These are phyloP conservation scores for Aphanomyces euteiches DNA, from an alignment of 352 stramenopile species.

Conservation along the genomic window DNA sequence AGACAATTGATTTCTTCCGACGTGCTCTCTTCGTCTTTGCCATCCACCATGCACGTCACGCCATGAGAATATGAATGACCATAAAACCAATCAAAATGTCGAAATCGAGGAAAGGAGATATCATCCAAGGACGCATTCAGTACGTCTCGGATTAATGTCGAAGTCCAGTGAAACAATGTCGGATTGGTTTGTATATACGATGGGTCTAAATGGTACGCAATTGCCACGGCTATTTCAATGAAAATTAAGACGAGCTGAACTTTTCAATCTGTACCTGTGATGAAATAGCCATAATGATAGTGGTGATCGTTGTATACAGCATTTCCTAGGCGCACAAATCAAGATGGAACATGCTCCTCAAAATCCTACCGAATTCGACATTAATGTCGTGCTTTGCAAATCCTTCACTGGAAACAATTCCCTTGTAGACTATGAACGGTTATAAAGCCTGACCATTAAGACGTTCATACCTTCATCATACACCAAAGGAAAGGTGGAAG, in stretches of 20 bases:
- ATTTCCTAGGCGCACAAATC: conserved; percentile 36
- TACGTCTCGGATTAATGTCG: conserved; percentile 55
- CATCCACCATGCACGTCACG: conserved; percentile 63
- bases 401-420: conserved; percentile 57
- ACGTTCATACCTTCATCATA: conserved; percentile 44
- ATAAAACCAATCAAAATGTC: conserved; percentile 61
- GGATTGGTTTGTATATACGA: conserved; percentile 41
- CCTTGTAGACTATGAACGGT: conserved; percentile 46
- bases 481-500: conserved; percentile 50
- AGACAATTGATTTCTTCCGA: conserved; percentile 70
- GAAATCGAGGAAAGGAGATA: conserved; percentile 54
- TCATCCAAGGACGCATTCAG: conserved; percentile 36
- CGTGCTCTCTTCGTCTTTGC: conserved; percentile 67
- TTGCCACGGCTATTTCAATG: conserved; percentile 28
- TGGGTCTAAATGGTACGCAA: conserved; percentile 42
- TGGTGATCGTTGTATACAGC: conserved; percentile 72
- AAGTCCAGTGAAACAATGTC: conserved; percentile 33
- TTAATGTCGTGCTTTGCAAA: conserved; percentile 58
- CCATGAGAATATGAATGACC: conserved; percentile 68
- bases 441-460: neutral
- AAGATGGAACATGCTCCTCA: neutral
- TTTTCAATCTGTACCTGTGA: conserved; percentile 42
- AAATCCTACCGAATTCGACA: conserved; percentile 48
- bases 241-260: conserved; percentile 41
- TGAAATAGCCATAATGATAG: conserved; percentile 69